Percentiles rank a stretch among this genome's conserved stretches.
Evolutionary conservation across 1,139 yeast species (phyloP).

Genomic region (Scheffersomyces stambukii): DNA sequence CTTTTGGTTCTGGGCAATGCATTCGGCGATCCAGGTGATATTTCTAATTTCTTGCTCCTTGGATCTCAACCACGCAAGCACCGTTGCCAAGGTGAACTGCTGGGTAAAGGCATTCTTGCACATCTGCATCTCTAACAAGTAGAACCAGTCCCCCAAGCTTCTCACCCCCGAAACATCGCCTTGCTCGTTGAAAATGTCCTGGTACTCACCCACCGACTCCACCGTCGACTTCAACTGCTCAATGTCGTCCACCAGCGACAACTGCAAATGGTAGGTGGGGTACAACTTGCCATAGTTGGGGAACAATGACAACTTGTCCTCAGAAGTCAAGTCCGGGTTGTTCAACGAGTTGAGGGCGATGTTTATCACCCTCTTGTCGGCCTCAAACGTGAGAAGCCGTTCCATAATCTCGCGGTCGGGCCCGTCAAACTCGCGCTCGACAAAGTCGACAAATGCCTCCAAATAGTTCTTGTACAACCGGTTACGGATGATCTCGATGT

Average conservation of each 20-base stretch:
- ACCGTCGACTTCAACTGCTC: conserved; percentile 78
- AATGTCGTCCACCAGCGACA: conserved; percentile 76
- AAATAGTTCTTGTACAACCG: conserved; percentile 87
- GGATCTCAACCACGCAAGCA: conserved; percentile 96
- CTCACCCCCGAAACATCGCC: conserved; percentile 35
- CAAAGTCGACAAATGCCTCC: conserved; percentile 77
- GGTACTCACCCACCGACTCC: conserved; percentile 70
- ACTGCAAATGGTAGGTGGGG: conserved; percentile 66
- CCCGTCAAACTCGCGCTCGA: conserved; percentile 52
- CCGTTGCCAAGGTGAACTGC: conserved; percentile 84
- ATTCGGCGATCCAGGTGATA: conserved; percentile 98
- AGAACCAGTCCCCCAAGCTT: conserved; percentile 89
- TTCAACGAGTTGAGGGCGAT: conserved; percentile 86
- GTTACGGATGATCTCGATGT: conserved; percentile 92
- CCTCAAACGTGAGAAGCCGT: conserved; percentile 78
- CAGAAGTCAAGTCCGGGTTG: conserved; percentile 64
- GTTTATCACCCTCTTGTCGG: conserved; percentile 91
- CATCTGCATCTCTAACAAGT: conserved; percentile 84
- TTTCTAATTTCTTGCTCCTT: conserved; percentile 96
- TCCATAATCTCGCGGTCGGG: conserved; percentile 85
- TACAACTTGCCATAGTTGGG: conserved; percentile 67
- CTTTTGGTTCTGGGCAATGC: conserved; percentile 86
- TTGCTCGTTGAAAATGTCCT: conserved; percentile 63
- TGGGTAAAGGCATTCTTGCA: conserved; percentile 94
- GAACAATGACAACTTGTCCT: conserved; percentile 65